phyloP scores from a whole-genome alignment of 2,329 filamentous ascomycete genomes.

The Bipolaris zeicola region DNA sequence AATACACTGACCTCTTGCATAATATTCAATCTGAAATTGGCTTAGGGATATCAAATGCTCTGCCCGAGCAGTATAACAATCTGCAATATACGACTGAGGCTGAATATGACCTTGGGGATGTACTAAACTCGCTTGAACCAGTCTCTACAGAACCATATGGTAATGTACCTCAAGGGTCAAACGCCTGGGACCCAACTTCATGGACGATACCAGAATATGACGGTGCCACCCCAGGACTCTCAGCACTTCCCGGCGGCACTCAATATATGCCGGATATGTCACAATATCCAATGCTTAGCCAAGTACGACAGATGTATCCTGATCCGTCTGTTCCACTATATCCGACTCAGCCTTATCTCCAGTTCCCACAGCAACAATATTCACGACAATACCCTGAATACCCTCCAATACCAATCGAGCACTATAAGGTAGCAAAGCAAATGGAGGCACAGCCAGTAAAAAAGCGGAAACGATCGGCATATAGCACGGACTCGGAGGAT shows the following conservation, averaged over 20 bases:
- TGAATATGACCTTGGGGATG: background rate
- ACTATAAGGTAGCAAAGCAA: background rate
- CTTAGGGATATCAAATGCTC: background rate
- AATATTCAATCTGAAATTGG: background rate
- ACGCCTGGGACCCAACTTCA: background rate
- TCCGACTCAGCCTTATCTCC: slow-evolving; percentile 8
- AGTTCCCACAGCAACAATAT: background rate
- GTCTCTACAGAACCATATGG: background rate
- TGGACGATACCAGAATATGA: background rate
- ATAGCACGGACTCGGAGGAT: slow-evolving; percentile 9
- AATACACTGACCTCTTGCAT: background rate
- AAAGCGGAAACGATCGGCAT: slow-evolving; percentile 7
- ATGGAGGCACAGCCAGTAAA: background rate
- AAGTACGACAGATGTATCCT: slow-evolving; percentile 4
- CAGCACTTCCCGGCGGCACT: slow-evolving; percentile 9
- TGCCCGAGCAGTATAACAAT: background rate
- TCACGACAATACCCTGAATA: slow-evolving; percentile 3
- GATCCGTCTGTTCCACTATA: slow-evolving; percentile 5
- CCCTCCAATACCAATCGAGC: background rate
- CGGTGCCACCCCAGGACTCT: slow-evolving; percentile 10
- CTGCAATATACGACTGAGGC: background rate
- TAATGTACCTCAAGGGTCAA: background rate
- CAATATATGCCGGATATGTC: background rate
- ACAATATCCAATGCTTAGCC: background rate
- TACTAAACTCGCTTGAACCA: background rate